Evolutionary conservation across 2,329 filamentous ascomycete genomes (phyloP), one percentile per base, ranked within the genome.

Genomic region (Pezicula radicicola): DNA sequence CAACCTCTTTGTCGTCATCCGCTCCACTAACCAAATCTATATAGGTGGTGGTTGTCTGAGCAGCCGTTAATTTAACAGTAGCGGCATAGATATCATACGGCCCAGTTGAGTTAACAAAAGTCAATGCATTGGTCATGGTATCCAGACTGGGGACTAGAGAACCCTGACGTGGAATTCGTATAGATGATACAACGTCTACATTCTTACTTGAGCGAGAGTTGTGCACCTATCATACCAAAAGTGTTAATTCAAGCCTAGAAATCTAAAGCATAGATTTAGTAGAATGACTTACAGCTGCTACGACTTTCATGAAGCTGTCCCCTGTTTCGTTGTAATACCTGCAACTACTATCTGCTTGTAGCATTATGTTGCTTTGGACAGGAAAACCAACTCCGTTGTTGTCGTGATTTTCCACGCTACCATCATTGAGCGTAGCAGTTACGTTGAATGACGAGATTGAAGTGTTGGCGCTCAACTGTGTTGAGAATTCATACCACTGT

Each of bases 371-470:
- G 57, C 83, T 80, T 45, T 78, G 72, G 2, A 84, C 59, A 3
- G 73, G 74, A 50, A 81, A 84, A 1, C 69, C 69, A 39, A 74
- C 69, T 9, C 79, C 79, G 55, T 83, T 83, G 65, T 84, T 84
- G 60, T 82, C 74, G 55, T 73, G 75, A 0, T 60, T 57, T 53
- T 72, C 64, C 28, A 65, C 73, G 16, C 70, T 69, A 9, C 78
- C 79, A 53, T 75, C 72, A 4, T 66, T 68, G 49, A 73, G 67
- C 51, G 73, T 76, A 50, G 83, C 59, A 1, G 77, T 68, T 63
- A 82, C 61, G 57, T 73, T 72, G 70, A 87, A 79, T 59, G 84
- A 75, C 43, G 84, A 76, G 68, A 89, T 79, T 58, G 86, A 73
- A 53, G 77, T 69, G 53, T 79, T 68, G 60, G 81, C 72, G 54